Conservation (phyloP, 768 basidiomycete genomes). For the Leccinum disarticulatum region DNA sequence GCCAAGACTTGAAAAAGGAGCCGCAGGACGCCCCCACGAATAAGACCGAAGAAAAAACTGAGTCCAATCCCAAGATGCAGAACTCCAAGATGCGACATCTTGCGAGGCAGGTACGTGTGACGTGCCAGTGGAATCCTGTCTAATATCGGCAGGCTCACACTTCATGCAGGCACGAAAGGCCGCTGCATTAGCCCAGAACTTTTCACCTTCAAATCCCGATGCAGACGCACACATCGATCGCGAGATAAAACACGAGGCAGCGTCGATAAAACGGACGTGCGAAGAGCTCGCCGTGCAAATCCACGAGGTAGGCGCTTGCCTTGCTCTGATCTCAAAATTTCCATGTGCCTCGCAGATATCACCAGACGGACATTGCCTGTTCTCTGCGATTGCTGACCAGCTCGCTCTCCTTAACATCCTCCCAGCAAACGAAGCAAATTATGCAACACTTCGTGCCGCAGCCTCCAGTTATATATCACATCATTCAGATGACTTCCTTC, state of each 20-base stretch:
- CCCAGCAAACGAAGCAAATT: constrained; percentile 55
- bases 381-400: constrained; percentile 92
- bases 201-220: constrained; percentile 53
- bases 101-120: constrained; percentile 63
- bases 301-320: constrained; percentile 50
- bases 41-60: constrained; percentile 16
- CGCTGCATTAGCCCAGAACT: constrained; percentile 56
- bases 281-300: constrained; percentile 64
- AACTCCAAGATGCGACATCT: constrained; percentile 63
- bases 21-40: constrained; percentile 39
- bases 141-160: constrained; percentile 1
- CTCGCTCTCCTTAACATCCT: constrained; percentile 71
- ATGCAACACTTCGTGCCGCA: constrained; percentile 56
- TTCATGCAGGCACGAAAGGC: constrained; percentile 65
- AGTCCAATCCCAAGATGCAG: constrained; percentile 41
- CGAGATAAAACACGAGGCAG: constrained; percentile 68
- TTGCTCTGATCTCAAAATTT: background rate
- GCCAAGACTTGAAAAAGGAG: constrained; percentile 49
- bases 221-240: constrained; percentile 57
- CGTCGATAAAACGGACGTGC: constrained; percentile 61
- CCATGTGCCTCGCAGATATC: constrained; percentile 59
- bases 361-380: constrained; percentile 96
- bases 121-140: background rate
- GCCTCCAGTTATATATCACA: constrained; percentile 80
- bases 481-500: constrained; percentile 89